Evolutionary conservation across 768 basidiomycete genomes (phyloP).

Genomic region (Boletus sp.): DNA sequence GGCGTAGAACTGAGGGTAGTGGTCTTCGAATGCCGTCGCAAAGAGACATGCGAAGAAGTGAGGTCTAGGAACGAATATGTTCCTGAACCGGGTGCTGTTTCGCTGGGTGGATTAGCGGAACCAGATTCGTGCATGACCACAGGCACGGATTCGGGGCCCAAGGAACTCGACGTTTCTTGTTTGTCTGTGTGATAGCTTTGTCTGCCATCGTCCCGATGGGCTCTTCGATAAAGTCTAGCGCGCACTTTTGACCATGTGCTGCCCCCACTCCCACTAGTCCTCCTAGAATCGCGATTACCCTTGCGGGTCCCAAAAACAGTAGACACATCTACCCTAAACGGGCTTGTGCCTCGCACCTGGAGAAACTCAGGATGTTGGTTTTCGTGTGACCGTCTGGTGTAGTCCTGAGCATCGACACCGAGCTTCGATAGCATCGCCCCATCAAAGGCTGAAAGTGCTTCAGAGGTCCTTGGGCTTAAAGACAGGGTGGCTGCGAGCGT

Average conservation of each 20-base stretch:
- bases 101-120: slow-evolving; percentile 18
- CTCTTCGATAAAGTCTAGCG: slow-evolving; percentile 29
- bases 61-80: slow-evolving; percentile 35
- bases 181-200: slow-evolving; percentile 15
- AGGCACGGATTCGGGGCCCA: slow-evolving; percentile 31
- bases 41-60: slow-evolving; percentile 27
- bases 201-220: slow-evolving; percentile 31
- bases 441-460: slow-evolving; percentile 18
- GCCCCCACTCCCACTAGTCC: slow-evolving; percentile 22
- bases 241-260: slow-evolving; percentile 34
- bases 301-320: slow-evolving; percentile 23
- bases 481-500: slow-evolving; percentile 42
- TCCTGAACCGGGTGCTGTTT: slow-evolving; percentile 25
- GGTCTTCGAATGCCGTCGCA: slow-evolving; percentile 24
- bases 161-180: slow-evolving; percentile 24
- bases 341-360: slow-evolving; percentile 41
- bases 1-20: slow-evolving; percentile 28
- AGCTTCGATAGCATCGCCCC: not conserved
- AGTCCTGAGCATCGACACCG: slow-evolving; percentile 6
- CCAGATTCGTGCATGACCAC: slow-evolving; percentile 28
- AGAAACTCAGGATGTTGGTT: slow-evolving; percentile 27
- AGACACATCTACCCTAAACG: slow-evolving; percentile 45
- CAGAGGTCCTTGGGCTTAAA: slow-evolving; percentile 46
- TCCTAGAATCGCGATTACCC: slow-evolving; percentile 19
- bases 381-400: not conserved